These are phyloP conservation scores for Salix viminalis DNA, from an alignment of 345 rosid genomes.

Conservation along the genomic window DNA sequence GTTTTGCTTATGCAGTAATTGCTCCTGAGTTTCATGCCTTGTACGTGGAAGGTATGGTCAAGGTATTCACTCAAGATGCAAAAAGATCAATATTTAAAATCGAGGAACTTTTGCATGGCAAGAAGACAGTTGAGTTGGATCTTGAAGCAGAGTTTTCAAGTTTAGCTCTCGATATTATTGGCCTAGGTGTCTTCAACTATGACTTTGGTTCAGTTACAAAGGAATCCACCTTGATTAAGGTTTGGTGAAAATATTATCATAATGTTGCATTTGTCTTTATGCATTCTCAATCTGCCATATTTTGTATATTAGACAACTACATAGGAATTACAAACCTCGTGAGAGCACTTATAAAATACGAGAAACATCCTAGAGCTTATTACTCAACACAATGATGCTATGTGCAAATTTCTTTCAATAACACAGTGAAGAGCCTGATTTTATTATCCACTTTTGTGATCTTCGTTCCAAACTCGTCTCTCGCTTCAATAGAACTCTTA, in stretches of 20 bases:
- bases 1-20: conserved; percentile 44
- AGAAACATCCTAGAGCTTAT: no score
- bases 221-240: conserved; percentile 95
- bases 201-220: conserved; percentile 87
- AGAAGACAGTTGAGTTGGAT: conserved; percentile 58
- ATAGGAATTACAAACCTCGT: no score
- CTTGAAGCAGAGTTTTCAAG: conserved; percentile 93
- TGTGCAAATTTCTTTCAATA: no score
- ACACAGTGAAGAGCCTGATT: no score
- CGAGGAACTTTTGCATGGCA: conserved; percentile 55
- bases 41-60: conserved; percentile 87
- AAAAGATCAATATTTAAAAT: conserved; percentile 63
- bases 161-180: conserved; percentile 89
- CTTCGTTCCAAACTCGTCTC: no score
- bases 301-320: background rate
- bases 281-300: background rate
- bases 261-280: no score
- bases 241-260: conserved; percentile 15
- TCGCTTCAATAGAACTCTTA: no score
- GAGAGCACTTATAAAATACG: no score
- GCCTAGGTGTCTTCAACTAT: conserved; percentile 88
- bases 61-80: conserved; percentile 66
- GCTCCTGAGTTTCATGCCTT: conserved; percentile 85
- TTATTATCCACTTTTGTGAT: no score
- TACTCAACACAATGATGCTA: no score